Evolutionary conservation across 2,329 filamentous ascomycete genomes (phyloP), one percentile per base, ranked within the genome.

Genomic region (Dryadomyces quercivorus): DNA sequence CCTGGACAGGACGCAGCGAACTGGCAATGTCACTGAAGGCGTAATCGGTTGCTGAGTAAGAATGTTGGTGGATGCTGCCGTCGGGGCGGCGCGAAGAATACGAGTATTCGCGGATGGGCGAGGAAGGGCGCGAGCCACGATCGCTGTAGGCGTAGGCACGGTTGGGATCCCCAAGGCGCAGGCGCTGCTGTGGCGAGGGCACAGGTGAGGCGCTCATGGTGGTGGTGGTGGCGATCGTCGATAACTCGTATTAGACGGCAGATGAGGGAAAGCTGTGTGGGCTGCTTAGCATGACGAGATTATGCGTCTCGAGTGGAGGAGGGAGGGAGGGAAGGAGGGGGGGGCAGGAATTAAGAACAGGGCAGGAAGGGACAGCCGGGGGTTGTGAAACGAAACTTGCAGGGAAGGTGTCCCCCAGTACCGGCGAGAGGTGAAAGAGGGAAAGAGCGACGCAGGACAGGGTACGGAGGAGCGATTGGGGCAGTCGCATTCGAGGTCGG

Each of bases 211-310:
- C 47, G 22, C 42, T 36, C 54, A 56, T 57, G 42, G 48, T 57
- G 15, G 48, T 18, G 15, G 47, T 44, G 26, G 26, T 31, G 26
- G 26, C 26, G 26, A 31, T 31, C 26, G 26, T 31, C 26, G 26
- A 31, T 31, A 5, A 31, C 26, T 31, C 26, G 26, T 31, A 31
- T 31, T 31, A 31, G 26, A 31, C 26, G 26, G 26, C 26, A 31
- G 26, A 31, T 31, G 26, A 31, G 26, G 26, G 8, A 31, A 31
- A 31, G 26, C 26, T 31, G 15, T 20, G 49, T 22, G 49, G 20
- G 20, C 5, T n/a, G 13, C 49, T n/a, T 68, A 68, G 66, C 68
- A 70, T 70, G 61, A 65, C 62, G 63, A 57, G 59, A 64, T 69
- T 68, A 66, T 31, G 36, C 13, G 53, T 40, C 40, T 16, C 47